phyloP scores from a whole-genome alignment of 768 basidiomycete genomes.

The Coprinellus micaceus region DNA sequence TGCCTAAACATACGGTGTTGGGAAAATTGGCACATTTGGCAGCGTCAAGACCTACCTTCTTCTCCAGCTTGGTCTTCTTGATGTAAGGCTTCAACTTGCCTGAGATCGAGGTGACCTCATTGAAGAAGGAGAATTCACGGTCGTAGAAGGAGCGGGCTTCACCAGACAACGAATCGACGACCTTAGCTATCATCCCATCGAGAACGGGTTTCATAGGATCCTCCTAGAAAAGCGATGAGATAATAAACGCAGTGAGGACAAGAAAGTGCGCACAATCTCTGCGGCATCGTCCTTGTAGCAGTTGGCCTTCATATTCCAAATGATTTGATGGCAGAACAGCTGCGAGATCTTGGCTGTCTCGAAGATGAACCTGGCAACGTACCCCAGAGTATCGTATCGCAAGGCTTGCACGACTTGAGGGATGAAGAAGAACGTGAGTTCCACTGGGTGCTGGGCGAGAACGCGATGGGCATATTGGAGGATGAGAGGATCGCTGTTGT shows the following conservation, averaged over 20 bases:
- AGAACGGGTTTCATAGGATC: constrained; percentile 95
- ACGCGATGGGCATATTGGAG: constrained; percentile 97
- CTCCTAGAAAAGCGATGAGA: constrained; percentile 46
- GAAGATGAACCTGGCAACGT: constrained; percentile 92
- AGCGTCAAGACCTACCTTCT: constrained; percentile 63
- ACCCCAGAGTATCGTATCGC: constrained; percentile 85
- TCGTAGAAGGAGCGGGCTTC: constrained; percentile 88
- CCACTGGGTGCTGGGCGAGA: constrained; percentile 90
- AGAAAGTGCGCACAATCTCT: constrained; percentile 57
- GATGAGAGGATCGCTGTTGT: constrained; percentile 76
- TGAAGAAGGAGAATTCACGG: constrained; percentile 93
- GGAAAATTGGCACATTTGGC: constrained; percentile 1
- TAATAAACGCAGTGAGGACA: neutral
- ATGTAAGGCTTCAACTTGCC: constrained; percentile 96
- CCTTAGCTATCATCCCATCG: constrained; percentile 77
- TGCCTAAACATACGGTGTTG: constrained; percentile 46
- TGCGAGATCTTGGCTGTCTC: constrained; percentile 97
- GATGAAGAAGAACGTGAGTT: constrained; percentile 96
- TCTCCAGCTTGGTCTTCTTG: constrained; percentile 92
- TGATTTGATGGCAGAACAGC: constrained; percentile 97
- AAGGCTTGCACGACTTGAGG: constrained; percentile 97
- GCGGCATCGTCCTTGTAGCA: constrained; percentile 89
- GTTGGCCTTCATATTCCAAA: constrained; percentile 99
- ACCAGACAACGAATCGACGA: constrained; percentile 84
- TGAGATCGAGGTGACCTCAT: constrained; percentile 95